Evolutionary conservation across 805 yeast genomes (phyloP), one percentile per base, ranked within the genome.

Genomic region (Candida ficus): DNA sequence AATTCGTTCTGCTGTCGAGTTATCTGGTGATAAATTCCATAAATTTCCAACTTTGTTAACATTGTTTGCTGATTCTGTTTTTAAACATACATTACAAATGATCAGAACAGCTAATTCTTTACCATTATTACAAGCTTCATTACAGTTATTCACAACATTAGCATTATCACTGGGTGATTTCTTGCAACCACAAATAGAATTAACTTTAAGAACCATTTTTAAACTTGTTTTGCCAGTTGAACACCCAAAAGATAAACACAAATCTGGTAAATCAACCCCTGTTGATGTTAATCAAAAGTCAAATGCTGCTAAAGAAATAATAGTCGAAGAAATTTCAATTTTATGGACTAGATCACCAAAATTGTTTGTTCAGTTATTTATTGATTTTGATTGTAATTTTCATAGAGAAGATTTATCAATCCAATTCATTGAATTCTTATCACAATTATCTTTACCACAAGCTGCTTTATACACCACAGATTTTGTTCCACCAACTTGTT

Each of bases 401-500:
- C 95, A 88, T 45, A 77, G 91, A 49, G 72, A 82, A 2, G 96
- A 93, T 57, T 63, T 95, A 41, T 73, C 91, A 13, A 73, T 73
- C 18, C 75, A 77, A 29, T 64, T 86, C 21, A 59, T 93, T 31
- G 83, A 83, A 34, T 75, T 83, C 34, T 68, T 93, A 39, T 79
- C 95, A 39, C 75, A 83, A 38, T 66, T 89, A 25, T 81, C 97
- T 0, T 73, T 87, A 33, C 95, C 98, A 0, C 95, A 89, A 55
- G 75, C 91, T 10, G 95, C 97, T 0, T 52, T 71, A 9, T 68
- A 73, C 51, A 81, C 95, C 0, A 85, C 96, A 0, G 86, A 84
- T 29, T 82, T 76, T 53, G 95, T 91, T 2, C 98, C 99, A 1
- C 96, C 98, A 0, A 74, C 89, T 7, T 91, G 98, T 53, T 67